These are phyloP conservation scores for Letharia lupina DNA, from an alignment of 495 filamentous ascomycete genomes.

Conservation along the genomic window DNA sequence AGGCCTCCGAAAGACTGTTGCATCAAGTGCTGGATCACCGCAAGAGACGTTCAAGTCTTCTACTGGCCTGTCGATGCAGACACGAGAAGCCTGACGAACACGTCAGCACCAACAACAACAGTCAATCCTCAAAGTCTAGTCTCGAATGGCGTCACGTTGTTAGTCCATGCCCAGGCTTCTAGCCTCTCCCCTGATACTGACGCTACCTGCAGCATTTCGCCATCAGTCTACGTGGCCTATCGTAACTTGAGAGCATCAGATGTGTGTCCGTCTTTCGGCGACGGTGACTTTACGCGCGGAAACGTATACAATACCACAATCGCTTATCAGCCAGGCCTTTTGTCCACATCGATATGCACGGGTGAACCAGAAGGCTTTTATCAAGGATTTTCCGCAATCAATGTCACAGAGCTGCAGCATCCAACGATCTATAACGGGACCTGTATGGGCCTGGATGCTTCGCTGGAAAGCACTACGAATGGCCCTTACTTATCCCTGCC, in stretches of 20 bases:
- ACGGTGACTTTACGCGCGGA: not conserved
- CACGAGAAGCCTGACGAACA: not conserved
- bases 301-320: not conserved
- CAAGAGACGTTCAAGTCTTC: constrained; percentile 14
- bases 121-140: not conserved
- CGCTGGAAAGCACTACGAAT: not conserved
- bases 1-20: constrained; percentile 12
- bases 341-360: not conserved
- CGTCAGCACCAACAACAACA: not conserved
- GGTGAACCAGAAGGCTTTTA: not conserved
- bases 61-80: constrained; percentile 6
- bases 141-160: constrained; percentile 8
- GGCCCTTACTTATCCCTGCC: not conserved
- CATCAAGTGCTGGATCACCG: constrained; percentile 4
- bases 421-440: not conserved
- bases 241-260: not conserved
- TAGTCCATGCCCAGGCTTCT: not conserved
- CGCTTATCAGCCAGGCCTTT: not conserved
- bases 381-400: not conserved
- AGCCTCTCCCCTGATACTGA: not conserved
- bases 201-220: not conserved
- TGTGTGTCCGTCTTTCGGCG: not conserved
- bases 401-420: not conserved
- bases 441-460: not conserved
- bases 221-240: constrained; percentile 5